Evolutionary conservation across 2,329 filamentous ascomycete species (phyloP), one percentile per base, ranked within the genome.

Genomic region (Aureobasidium uvarum): DNA sequence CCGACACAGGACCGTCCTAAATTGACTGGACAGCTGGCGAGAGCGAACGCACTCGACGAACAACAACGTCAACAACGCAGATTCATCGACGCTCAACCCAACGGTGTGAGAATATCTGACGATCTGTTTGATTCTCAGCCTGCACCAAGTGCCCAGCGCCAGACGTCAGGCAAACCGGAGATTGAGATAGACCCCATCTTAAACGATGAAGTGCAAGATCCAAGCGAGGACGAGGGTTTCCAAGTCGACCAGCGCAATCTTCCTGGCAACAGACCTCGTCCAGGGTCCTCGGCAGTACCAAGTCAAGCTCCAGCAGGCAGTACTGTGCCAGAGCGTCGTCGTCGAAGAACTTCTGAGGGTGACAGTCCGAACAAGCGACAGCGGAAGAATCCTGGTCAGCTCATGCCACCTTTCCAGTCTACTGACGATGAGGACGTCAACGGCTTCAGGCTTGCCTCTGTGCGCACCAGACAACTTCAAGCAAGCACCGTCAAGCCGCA

Each of bases 141-240:
- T 62, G 31, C 20, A 14, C 54, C 23, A 3, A 14, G 38, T 10
- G 16, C 28, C 11, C 16, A 33, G n/a, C 18, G 7, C 5, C 55
- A 46, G n/a, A 2, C 28, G 11, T 33, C 31, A 5, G 41, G 13
- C 5, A 48, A 8, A 6, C 45, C 25, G 5, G 48, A 51, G 14
- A n/a, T 31, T 13, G 33, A 41, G 16, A 23, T 48, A 8, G 58
- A 62, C 20, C 58, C 43, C 2, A 16, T 10, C 14, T 36, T 46
- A 23, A 8, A 41, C 20, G 20, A 25, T 51, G 69, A 66, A 65
- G 72, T 72, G 11, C 76, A 73, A 13, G 70, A 72, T 1, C 71
- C 73, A 0, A 74, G 74, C 10, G 74, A 77, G 54, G 79, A 81
- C 10, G 78, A 79, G 51, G 80, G 75, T 1, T 84, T 83, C 66